Conservation (phyloP, 306 rosid species). For the Prunus armeniaca region DNA sequence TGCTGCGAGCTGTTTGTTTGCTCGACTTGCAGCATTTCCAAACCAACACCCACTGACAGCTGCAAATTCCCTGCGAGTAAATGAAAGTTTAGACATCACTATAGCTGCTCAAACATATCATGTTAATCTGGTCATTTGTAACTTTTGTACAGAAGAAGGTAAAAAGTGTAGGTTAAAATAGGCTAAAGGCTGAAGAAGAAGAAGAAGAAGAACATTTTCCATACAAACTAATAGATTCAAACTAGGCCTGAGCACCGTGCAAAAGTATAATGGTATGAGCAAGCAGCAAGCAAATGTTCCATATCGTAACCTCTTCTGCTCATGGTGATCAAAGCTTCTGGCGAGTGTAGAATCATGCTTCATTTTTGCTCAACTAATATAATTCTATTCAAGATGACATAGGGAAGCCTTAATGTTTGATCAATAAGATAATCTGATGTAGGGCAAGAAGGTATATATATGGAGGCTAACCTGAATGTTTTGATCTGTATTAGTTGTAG, state of each 20-base stretch:
- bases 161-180: not conserved
- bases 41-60: constrained; percentile 39
- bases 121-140: not conserved
- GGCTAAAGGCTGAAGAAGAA: not conserved
- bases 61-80: constrained; percentile 53
- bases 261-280: constrained; percentile 36
- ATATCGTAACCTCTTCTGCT: not conserved
- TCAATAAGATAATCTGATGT: not conserved
- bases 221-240: constrained; percentile 57
- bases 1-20: constrained; percentile 36
- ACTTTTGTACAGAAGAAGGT: not conserved
- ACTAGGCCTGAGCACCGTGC: constrained; percentile 66
- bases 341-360: not conserved
- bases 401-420: not conserved
- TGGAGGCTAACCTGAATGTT: not conserved
- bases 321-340: not conserved
- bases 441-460: not conserved
- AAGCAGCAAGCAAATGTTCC: not conserved
- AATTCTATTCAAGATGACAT: not conserved
- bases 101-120: not conserved
- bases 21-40: constrained; percentile 51
- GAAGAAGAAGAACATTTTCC: constrained; percentile 20
- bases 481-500: too few species aligned
- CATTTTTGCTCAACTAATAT: not conserved
- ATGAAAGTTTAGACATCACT: not conserved